A percentile compares a stretch with the other conserved stretches of the same genome.
Evolutionary conservation across 495 filamentous ascomycete species (phyloP).

Genomic region (Neurospora sp.): DNA sequence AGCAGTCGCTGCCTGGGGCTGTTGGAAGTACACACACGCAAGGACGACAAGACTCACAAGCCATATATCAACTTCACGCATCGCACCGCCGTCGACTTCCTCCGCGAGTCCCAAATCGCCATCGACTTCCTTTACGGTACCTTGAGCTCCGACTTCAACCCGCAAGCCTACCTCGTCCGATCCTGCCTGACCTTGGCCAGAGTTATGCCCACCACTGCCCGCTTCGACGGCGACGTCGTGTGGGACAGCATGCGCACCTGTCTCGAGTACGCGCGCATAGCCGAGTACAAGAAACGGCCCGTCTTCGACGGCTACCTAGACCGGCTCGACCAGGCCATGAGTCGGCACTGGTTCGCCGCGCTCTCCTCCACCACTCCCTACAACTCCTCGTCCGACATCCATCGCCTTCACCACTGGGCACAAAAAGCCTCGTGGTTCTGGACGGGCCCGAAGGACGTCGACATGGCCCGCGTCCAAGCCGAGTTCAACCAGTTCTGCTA

Average conservation of each 20-base stretch:
- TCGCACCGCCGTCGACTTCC: not conserved
- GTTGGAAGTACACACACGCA: not conserved
- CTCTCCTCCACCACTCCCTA: not conserved
- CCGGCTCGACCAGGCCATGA: not conserved
- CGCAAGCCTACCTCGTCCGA: not conserved
- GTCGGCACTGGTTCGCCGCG: not conserved
- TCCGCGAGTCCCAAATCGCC: not conserved
- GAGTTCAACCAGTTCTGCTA: not conserved
- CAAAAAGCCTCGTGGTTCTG: not conserved
- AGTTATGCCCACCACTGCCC: not conserved
- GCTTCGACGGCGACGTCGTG: not conserved
- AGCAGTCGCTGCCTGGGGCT: not conserved
- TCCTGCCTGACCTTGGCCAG: not conserved
- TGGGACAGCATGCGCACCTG: not conserved
- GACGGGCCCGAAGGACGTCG: not conserved
- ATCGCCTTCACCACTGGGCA: not conserved
- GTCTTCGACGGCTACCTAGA: not conserved
- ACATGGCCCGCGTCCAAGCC: not conserved
- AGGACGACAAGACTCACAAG: not conserved
- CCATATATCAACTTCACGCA: not conserved
- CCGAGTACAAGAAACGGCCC: not conserved
- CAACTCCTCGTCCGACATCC: not conserved
- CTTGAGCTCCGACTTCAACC: not conserved
- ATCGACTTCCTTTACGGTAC: not conserved
- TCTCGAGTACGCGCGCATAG: not conserved